A percentile compares a stretch with the other conserved stretches of the same genome.
Conservation (phyloP, 179 eudicot species). For the Sideroxylon spinosum region DNA sequence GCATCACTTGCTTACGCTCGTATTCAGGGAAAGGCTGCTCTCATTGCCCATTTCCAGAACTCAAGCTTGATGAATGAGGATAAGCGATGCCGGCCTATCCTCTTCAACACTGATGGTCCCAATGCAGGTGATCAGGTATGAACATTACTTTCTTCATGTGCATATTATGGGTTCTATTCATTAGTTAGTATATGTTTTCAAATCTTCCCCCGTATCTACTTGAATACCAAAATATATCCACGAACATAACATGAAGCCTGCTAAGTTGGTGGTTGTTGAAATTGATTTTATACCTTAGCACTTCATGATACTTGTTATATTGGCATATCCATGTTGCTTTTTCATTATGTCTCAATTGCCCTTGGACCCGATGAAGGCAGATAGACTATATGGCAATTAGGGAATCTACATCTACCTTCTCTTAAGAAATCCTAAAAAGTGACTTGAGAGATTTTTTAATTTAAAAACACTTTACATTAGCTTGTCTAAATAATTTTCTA, state of each 20-base stretch:
- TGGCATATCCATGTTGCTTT: background rate
- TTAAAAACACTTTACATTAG: too few species aligned
- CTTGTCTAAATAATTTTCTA: too few species aligned
- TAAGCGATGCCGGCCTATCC: constrained; percentile 85
- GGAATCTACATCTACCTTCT: background rate
- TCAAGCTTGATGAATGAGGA: constrained; percentile 99
- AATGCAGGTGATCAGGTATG: constrained; percentile 83
- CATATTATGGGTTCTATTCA: background rate
- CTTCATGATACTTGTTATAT: background rate
- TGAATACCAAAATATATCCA: background rate
- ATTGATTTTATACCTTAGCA: background rate
- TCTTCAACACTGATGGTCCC: constrained; percentile 73
- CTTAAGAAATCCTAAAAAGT: too few species aligned
- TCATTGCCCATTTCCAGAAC: constrained; percentile 85
- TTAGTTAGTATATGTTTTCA: too few species aligned
- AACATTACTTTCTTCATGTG: background rate
- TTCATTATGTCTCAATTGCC: background rate
- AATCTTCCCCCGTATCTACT: background rate
- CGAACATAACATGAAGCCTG: constrained; percentile 4
- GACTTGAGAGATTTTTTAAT: too few species aligned
- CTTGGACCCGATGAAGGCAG: background rate
- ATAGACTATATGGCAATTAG: background rate
- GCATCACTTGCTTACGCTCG: constrained; percentile 87
- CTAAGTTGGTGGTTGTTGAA: background rate
- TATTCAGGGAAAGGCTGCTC: constrained; percentile 84